Conservation (phyloP, 805 yeast genomes). For the Hagleromyces aurorensis region DNA sequence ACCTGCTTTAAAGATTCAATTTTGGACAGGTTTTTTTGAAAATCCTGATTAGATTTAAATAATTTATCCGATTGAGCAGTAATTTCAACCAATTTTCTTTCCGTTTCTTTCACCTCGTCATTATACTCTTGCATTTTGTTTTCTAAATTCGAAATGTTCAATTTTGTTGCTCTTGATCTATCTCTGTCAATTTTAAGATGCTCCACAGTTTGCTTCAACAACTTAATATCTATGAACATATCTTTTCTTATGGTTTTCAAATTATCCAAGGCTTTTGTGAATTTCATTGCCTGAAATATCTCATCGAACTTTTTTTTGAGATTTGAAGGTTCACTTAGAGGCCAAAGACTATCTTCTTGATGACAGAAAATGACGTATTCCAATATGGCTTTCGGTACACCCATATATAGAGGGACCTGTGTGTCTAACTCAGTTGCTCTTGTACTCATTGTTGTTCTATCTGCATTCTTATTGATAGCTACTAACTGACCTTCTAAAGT, state of each 20-base stretch:
- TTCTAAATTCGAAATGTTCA: constrained; percentile 39
- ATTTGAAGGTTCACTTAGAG: constrained; percentile 81
- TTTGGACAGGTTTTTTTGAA: constrained; percentile 60
- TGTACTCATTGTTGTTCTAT: constrained; percentile 67
- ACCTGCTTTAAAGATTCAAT: constrained; percentile 49
- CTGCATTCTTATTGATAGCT: constrained; percentile 51
- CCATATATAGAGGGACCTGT: constrained; percentile 74
- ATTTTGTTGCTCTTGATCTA: constrained; percentile 53
- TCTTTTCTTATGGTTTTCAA: constrained; percentile 72
- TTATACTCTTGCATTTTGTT: constrained; percentile 38
- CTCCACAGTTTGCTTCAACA: constrained; percentile 70
- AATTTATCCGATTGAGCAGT: constrained; percentile 54
- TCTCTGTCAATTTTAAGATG: constrained; percentile 68
- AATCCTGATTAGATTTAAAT: constrained; percentile 73
- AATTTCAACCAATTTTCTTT: constrained; percentile 41
- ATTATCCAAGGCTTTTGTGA: constrained; percentile 80
- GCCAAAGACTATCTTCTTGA: constrained; percentile 97
- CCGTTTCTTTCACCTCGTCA: constrained; percentile 42
- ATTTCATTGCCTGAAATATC: constrained; percentile 90
- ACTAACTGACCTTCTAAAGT: constrained; percentile 85
- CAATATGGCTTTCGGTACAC: constrained; percentile 79
- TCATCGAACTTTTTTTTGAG: constrained; percentile 93
- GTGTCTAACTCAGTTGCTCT: constrained; percentile 78
- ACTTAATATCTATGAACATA: constrained; percentile 62
- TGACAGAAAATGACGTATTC: constrained; percentile 95